Evolutionary conservation across 768 basidiomycete species (phyloP), one percentile per base, ranked within the genome.

Genomic region (Trametes gibbosa): DNA sequence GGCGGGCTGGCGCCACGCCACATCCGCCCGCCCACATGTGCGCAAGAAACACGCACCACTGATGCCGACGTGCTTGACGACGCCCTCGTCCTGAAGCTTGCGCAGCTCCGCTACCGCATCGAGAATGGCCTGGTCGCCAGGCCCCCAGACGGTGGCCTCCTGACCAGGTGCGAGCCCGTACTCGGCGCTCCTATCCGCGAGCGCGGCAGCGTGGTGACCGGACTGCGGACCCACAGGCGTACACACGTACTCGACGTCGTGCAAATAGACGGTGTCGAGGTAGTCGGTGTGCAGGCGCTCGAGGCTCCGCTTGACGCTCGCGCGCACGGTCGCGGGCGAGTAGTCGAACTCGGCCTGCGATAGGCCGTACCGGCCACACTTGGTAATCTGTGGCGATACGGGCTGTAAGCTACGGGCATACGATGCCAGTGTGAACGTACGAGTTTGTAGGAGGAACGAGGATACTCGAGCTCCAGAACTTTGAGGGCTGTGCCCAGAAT

Each of bases 211-310:
- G 65, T 86, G 86, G 61, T 85, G 77, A 3, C 89, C 90, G 17
- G 75, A 78, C 25, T 69, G 75, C 1, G 86, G 81, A 27, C 75
- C 66, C 41, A 86, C 75, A 37, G 74, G 70, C 2, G 83, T 79
- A 40, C 80, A 80, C 13, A 94, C 81, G 63, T 85, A 91, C 75
- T 95, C 93, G 48, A 90, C 81, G 68, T 95, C 93, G 67, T 95
- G 93, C 29, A 93, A 73, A 68, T 89, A 93, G 0, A 93, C 89
- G 0, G 78, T 76, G 64, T 95, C 93, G 35, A 95, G 78, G 68
- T 94, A 92, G 58, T 77, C 72, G 12, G 92, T 94, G 50, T 86
- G 81, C 56, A 95, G 67, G 21, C 91, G 83, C 42, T 77, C 72
- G 32, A 93, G 74, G 65, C 89, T 90, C 57, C 82, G 82, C 48